Evolutionary conservation across 495 filamentous ascomycete species (phyloP).

Genomic region (Apiosordaria backusii): DNA sequence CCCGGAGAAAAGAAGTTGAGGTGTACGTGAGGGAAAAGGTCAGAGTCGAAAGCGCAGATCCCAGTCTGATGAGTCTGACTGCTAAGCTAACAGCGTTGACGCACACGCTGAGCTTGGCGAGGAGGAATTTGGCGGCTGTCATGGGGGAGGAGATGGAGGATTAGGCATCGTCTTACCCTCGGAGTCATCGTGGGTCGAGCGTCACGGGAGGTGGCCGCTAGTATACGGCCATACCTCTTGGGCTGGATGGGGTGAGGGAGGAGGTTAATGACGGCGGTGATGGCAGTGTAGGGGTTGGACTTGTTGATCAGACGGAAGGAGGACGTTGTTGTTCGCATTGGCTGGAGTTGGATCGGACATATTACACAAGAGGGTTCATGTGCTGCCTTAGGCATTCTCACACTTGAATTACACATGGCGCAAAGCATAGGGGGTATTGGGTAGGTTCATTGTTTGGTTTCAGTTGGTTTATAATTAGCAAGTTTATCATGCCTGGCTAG

Average conservation of each 20-base stretch:
- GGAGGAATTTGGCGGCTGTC: slow-evolving; percentile 71
- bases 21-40: slow-evolving; percentile 89
- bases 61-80: slow-evolving; percentile 78
- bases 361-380: slow-evolving; percentile 25
- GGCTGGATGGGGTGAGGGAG: slow-evolving; percentile 2
- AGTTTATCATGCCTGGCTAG: not conserved
- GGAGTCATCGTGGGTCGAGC: not conserved
- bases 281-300: not conserved
- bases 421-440: not conserved
- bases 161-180: slow-evolving; percentile 2
- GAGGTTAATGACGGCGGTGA: not conserved
- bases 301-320: not conserved
- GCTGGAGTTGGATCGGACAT: slow-evolving; percentile 27
- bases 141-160: slow-evolving; percentile 60
- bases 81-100: slow-evolving; percentile 83
- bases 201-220: not conserved
- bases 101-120: slow-evolving; percentile 63
- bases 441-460: not conserved
- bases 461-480: not conserved
- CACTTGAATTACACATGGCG: not conserved
- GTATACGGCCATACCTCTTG: not conserved
- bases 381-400: slow-evolving; percentile 26
- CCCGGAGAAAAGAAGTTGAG: slow-evolving; percentile 40
- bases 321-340: slow-evolving; percentile 20
- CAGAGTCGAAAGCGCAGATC: slow-evolving; percentile 85